Evolutionary conservation across 75 land plant genomes (phyloP).

Genomic region (Selaginella tamariscina): DNA sequence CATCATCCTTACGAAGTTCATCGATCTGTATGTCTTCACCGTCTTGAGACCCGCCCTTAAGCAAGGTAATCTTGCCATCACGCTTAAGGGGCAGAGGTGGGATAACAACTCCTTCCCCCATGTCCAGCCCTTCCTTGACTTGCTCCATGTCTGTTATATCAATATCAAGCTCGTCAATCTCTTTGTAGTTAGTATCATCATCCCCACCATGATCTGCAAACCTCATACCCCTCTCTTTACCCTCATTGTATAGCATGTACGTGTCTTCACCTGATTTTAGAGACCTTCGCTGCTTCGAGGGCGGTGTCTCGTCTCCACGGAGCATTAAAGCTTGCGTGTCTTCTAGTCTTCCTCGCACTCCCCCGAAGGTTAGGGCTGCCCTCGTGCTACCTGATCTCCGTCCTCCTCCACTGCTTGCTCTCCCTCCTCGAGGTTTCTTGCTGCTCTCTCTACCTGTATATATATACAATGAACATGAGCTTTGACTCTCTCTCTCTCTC

Average conservation of each 20-base stretch:
- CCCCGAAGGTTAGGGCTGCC: background rate
- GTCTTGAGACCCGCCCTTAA: background rate
- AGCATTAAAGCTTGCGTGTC: background rate
- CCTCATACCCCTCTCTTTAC: background rate
- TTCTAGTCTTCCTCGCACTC: background rate
- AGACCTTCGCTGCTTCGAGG: background rate
- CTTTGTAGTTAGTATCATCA: background rate
- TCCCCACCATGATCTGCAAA: background rate
- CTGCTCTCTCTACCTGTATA: background rate
- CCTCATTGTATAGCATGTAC: background rate
- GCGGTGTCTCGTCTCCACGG: background rate
- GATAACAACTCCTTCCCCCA: conserved; percentile 6
- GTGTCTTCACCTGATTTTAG: conserved; percentile 2
- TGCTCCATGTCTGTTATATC: conserved; percentile 12
- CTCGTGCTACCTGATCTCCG: background rate
- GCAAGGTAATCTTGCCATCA: conserved; percentile 5
- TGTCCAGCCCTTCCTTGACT: conserved; percentile 6
- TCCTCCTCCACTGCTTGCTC: background rate
- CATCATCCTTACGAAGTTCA: background rate
- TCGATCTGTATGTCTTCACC: background rate
- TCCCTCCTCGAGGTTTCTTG: conserved; percentile 2
- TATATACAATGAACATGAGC: too few relatives aligned
- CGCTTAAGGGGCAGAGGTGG: background rate
- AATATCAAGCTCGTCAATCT: background rate
- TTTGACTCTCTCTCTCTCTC: too few relatives aligned